Evolutionary conservation across 129 eudicot species (phyloP).

Genomic region (Saposhnikovia divaricata): DNA sequence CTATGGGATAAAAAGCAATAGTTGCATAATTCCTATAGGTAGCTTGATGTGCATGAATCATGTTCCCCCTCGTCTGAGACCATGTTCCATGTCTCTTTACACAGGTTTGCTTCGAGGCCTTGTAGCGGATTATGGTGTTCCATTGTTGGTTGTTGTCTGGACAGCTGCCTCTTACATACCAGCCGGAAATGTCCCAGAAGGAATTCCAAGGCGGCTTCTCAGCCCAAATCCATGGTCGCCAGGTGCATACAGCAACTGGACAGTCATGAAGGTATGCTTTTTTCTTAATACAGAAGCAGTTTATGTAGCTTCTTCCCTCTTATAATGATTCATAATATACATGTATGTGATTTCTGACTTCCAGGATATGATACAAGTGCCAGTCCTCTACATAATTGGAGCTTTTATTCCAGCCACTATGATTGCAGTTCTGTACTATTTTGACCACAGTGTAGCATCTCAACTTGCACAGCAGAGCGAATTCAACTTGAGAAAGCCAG

Average conservation of each 20-base stretch:
- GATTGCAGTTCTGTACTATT: constrained; percentile 13
- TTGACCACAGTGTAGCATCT: constrained; percentile 23
- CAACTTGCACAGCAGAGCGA: constrained; percentile 19
- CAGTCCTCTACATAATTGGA: constrained; percentile 19
- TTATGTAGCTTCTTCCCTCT: not conserved
- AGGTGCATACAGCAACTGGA: constrained; percentile 19
- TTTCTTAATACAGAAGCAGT: constrained; percentile 6
- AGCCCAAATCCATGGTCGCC: constrained; percentile 20
- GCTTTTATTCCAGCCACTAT: constrained; percentile 23
- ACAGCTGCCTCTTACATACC: constrained; percentile 17
- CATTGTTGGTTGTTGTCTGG: constrained; percentile 16
- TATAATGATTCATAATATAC: not conserved
- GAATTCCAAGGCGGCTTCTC: constrained; percentile 15
- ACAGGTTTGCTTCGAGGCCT: constrained; percentile 15
- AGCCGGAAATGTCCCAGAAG: constrained; percentile 9
- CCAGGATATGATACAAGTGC: constrained; percentile 18
- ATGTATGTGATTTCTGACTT: not conserved
- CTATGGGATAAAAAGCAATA: not conserved
- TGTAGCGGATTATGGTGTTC: constrained; percentile 13
- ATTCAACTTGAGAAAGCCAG: constrained; percentile 18
- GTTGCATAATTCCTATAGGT: not conserved
- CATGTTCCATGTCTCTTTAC: not conserved
- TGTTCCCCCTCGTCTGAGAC: not conserved
- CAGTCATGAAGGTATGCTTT: constrained; percentile 15
- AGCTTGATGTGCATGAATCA: not conserved